A percentile compares a stretch with the other conserved stretches of the same genome.
phyloP scores from a whole-genome alignment of 176 grass and related monocot genomes.

The Oryza rufipogon region DNA sequence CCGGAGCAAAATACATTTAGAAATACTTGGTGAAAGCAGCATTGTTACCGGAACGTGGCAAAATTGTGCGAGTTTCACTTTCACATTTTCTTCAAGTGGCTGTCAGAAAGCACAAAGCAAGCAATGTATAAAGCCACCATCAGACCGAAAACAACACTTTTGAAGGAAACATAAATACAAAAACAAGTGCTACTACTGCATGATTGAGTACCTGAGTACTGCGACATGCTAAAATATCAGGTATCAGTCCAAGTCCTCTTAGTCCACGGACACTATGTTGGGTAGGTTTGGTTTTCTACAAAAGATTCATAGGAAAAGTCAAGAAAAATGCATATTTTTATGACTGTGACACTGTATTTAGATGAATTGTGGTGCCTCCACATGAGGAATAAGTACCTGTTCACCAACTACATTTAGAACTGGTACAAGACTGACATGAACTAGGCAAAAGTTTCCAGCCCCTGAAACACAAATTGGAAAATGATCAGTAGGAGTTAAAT shows the following conservation, averaged over 20 bases:
- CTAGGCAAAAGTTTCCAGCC: conserved; percentile 86
- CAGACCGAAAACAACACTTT: conserved; percentile 11
- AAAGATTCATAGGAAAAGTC: conserved; percentile 34
- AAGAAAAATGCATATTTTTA: conserved; percentile 11
- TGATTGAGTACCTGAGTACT: conserved; percentile 68
- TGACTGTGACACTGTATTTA: conserved; percentile 6
- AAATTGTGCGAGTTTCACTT: conserved; percentile 88
- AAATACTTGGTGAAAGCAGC: background rate
- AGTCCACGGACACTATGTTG: conserved; percentile 94
- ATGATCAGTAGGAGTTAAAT: conserved; percentile 11
- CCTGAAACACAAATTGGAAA: conserved; percentile 57
- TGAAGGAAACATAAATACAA: background rate
- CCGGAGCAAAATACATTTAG: background rate
- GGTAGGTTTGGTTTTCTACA: conserved; percentile 97
- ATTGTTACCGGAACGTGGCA: conserved; percentile 83
- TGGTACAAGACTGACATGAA: conserved; percentile 98
- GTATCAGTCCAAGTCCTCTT: conserved; percentile 90
- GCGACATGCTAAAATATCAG: conserved; percentile 96
- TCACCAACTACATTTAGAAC: conserved; percentile 97
- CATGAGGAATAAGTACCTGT: conserved; percentile 62
- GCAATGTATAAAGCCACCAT: conserved; percentile 8
- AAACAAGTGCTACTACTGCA: background rate
- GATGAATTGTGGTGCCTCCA: background rate
- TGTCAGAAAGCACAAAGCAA: conserved; percentile 52
- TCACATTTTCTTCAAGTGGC: conserved; percentile 86